Percentiles rank a stretch among this genome's conserved stretches.
These are phyloP conservation scores for Dipodascus geniculatus DNA, from an alignment of 805 yeast genomes.

Conservation along the genomic window DNA sequence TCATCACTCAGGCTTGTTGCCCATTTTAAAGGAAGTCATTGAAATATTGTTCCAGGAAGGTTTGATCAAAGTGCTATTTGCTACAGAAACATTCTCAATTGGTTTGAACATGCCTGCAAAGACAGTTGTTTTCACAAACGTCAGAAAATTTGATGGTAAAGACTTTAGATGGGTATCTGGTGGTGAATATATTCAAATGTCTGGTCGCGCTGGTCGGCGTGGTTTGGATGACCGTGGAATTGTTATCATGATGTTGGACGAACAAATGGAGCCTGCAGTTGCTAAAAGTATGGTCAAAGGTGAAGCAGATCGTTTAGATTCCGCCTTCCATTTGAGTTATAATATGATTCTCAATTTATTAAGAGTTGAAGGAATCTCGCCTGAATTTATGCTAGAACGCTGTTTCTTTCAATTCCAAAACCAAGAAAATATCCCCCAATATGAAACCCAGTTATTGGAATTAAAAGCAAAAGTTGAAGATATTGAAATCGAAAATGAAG, in stretches of 20 bases:
- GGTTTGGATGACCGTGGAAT: conserved; percentile 99
- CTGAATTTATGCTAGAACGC: conserved; percentile 90
- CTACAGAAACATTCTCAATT: conserved; percentile 96
- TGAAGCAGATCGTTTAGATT: conserved; percentile 92
- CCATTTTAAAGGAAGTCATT: conserved; percentile 86
- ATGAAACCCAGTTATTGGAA: conserved; percentile 51
- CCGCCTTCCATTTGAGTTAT: conserved; percentile 95
- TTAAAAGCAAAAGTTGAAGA: conserved; percentile 30
- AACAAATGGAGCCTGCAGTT: conserved; percentile 98
- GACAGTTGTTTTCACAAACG: conserved; percentile 95
- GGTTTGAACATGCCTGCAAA: conserved; percentile 99
- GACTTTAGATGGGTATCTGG: conserved; percentile 99
- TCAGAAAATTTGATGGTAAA: conserved; percentile 96
- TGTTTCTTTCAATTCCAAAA: conserved; percentile 95
- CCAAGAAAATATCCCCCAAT: conserved; percentile 75
- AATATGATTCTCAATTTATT: conserved; percentile 88
- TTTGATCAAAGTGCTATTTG: conserved; percentile 82
- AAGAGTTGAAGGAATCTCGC: conserved; percentile 97
- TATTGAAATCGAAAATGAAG: conserved; percentile 62
- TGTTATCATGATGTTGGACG: conserved; percentile 98
- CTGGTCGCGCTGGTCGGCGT: conserved; percentile 99
- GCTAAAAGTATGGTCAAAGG: conserved; percentile 99
- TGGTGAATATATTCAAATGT: conserved; percentile 99
- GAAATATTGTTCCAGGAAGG: conserved; percentile 97
- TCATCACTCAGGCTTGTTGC: conserved; percentile 93